Percentiles rank a stretch among this genome's conserved stretches.
These are phyloP conservation scores for Clavariopsis aquatica DNA, from an alignment of 495 filamentous ascomycete species.

Conservation along the genomic window DNA sequence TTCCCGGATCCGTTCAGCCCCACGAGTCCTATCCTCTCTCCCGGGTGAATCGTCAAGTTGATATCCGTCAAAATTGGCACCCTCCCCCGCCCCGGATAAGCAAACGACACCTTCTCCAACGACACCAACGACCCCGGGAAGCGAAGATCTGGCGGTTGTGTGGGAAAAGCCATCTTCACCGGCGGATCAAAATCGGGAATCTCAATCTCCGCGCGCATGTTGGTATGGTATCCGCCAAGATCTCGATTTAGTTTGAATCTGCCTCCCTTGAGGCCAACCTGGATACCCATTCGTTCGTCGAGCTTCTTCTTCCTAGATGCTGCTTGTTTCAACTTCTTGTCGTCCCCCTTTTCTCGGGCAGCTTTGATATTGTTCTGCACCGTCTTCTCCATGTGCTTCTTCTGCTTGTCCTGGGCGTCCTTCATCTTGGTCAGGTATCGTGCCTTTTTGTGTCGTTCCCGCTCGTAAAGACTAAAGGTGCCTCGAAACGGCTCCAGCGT, in stretches of 20 bases:
- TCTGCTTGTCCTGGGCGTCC: conserved; percentile 75
- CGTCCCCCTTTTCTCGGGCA: conserved; percentile 71
- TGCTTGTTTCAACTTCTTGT: conserved; percentile 76
- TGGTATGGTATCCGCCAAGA: conserved; percentile 59
- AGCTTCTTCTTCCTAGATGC: conserved; percentile 78
- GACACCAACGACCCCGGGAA: conserved; percentile 73
- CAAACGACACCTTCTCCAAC: conserved; percentile 64
- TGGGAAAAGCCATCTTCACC: conserved; percentile 55
- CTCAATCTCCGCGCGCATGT: conserved; percentile 64
- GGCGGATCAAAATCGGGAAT: conserved; percentile 65
- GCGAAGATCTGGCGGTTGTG: conserved; percentile 64
- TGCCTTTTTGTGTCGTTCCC: conserved; percentile 64
- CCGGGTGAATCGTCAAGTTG: conserved; percentile 64
- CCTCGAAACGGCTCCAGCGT: conserved; percentile 68
- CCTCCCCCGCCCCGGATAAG: conserved; percentile 50
- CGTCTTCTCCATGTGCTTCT: conserved; percentile 72
- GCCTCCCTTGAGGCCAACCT: conserved; percentile 67
- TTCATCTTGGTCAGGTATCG: conserved; percentile 70
- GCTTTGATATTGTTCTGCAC: conserved; percentile 68
- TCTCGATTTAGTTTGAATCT: conserved; percentile 80
- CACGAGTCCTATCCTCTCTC: conserved; percentile 70
- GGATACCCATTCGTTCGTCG: conserved; percentile 73
- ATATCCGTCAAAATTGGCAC: conserved; percentile 57
- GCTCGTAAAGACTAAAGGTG: conserved; percentile 67
- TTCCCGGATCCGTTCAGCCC: conserved; percentile 77